Base-by-base conservation (phyloP, 1,284 basidiomycete species). In the Stygiomarasmius scandens region DNA sequence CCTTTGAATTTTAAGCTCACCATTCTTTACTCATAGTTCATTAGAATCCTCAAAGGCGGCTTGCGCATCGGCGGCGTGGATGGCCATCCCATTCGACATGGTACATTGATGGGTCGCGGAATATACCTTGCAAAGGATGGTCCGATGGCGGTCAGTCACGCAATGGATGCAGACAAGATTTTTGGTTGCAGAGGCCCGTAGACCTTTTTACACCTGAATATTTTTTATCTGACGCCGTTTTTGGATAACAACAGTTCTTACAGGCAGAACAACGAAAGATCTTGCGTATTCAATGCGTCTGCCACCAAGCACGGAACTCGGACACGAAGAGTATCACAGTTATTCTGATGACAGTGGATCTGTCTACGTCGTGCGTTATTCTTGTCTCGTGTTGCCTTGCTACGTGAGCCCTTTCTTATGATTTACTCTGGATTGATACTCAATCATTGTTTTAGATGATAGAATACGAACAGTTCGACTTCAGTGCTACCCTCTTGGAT, bases 141-240 rank as follows among this genome's bases (percentile, higher is more conserved):
- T 16, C 9, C 29, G 3, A 56, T 49, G n/a, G 61, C 63, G 10
- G 16, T 60, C 12, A n/a, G 23, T 10, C 61, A 64, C 29, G 50
- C 59, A 36, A 0, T n/a, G 19, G 60, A 41, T 27, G 58, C 34
- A 9, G 51, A 58, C 20, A 50, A 55, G 24, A 54, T 63, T 10
- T 61, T 61, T 43, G 61, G 56, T 20, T 61, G 62, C 57, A 58
- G 63, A 52, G 59, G 63, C 61, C 12, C 25, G 60, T 54, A 34
- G 14, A 34, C 8, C 32, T 34, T 2, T 24, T 29, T 27, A 5
- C 16, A 23, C n/a, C 49, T 2, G 6, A 54, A 11, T 16, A 48
- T 29, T 22, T 1, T 36, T 53, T 12, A 2, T 22, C 29, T 19
- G 32, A 11, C 19, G 25, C 3, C n/a, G 32, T 34, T 4, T 22